A percentile compares a stretch with the other conserved stretches of the same genome.
Evolutionary conservation across 1,284 basidiomycete genomes (phyloP).

Genomic region (Ustilago lituana): DNA sequence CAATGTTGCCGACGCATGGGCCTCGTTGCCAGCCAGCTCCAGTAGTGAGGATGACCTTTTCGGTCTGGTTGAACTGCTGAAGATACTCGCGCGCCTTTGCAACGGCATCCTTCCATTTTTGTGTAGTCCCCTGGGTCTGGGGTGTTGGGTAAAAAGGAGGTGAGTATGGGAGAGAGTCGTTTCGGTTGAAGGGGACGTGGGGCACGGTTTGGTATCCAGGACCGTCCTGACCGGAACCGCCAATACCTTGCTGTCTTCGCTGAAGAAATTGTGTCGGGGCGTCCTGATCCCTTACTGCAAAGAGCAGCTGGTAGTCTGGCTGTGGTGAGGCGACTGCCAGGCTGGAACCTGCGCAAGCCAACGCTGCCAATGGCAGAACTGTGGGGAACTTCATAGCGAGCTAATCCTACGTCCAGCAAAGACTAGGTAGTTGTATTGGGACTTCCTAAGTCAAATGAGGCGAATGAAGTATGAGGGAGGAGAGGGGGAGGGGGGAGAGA

Average conservation of each 20-base stretch:
- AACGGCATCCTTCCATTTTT: slow-evolving; percentile 74
- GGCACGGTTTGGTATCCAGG: slow-evolving; percentile 46
- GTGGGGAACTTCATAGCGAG: slow-evolving; percentile 29
- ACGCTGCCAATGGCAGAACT: slow-evolving; percentile 18
- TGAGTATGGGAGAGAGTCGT: slow-evolving; percentile 53
- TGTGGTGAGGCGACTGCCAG: slow-evolving; percentile 21
- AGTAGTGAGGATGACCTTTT: slow-evolving; percentile 70
- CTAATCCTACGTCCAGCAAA: not conserved
- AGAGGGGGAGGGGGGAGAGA: not conserved
- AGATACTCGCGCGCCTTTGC: slow-evolving; percentile 69
- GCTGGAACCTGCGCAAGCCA: slow-evolving; percentile 33
- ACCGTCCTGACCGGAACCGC: slow-evolving; percentile 35
- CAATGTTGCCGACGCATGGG: slow-evolving; percentile 59
- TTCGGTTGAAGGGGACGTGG: slow-evolving; percentile 36
- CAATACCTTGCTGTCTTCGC: slow-evolving; percentile 41
- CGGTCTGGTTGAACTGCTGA: slow-evolving; percentile 68
- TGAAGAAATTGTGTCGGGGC: slow-evolving; percentile 18
- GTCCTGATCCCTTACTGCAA: slow-evolving; percentile 18
- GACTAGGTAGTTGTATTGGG: too few relatives aligned
- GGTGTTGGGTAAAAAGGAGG: slow-evolving; percentile 55
- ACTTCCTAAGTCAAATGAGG: too few relatives aligned
- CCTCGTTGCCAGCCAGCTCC: slow-evolving; percentile 58
- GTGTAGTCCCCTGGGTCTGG: slow-evolving; percentile 34
- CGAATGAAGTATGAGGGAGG: not conserved
- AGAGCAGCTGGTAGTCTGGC: slow-evolving; percentile 34